Evolutionary conservation across 176 grass and related monocot species (phyloP), one percentile per base, ranked within the genome.

Genomic region (Carex kokanica): DNA sequence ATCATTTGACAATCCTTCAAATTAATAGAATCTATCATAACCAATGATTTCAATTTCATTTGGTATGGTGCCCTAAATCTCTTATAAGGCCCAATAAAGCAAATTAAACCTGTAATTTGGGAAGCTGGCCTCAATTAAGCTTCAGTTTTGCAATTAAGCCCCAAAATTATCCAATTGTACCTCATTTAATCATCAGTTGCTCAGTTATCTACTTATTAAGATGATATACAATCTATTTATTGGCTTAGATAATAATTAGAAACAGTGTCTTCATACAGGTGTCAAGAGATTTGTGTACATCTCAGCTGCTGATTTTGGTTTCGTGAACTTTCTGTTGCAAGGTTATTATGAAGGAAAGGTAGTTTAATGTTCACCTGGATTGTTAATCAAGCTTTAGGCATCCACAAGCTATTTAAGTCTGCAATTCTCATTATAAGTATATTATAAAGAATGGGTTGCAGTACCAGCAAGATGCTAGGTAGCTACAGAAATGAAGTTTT

Each of bases 331-430:
- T 81, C 53, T 98, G 65, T 83, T 98, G 78, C 78, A 87, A 91
- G 95, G 95, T 78, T 98, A 98, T 72, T 94, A 94, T 9, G 95
- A 94, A 64, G 95, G 95, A 16, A 98, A 98, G 95, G 92, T 98
- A 65, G 85, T 49, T 75, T 65, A 45, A 56, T 15, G 12, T 85
- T 77, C 24, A 77, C 51, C 45, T 77, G 49, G 47, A 53, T 56
- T 41, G 38, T 80, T 41, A 54, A 59, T 31, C 23, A 31, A 73
- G 16, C 65, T 69, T 69, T 41, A 36, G 34, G 13, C 12, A 51
- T 54, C 47, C 47, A 32, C 11, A 54, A 77, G 8, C 13, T 54
- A 8, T 75, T 77, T 23, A 15, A 54, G 49, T 55, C 12, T 55
- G 12, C 13, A 77, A 5, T 77, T 54, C n/a, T 74, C 21, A 52